Base-by-base conservation (phyloP, 108 stramenopile species). In the Nitzschia sp. region DNA sequence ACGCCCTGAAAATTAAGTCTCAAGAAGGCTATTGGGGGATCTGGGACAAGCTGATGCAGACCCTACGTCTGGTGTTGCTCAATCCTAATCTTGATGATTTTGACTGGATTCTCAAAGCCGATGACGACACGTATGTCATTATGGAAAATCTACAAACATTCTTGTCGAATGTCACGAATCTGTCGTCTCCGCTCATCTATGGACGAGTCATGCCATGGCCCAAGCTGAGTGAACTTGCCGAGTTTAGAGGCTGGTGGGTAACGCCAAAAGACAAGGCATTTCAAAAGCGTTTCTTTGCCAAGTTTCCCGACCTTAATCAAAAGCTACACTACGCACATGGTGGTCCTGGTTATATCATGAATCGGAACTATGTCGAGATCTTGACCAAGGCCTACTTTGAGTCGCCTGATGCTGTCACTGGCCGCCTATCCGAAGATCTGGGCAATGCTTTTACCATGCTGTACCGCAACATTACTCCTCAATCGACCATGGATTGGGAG, bases 51-150 rank as follows among this genome's bases (percentile, higher is more conserved):
- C 32, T 65, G 30, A 65, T 53, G 49, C 2, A 65, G 51, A 65
- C 64, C 0, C 5, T 62, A 11, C 38, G 42, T 15, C 11, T 51
- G 49, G 21, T 51, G 4, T 5, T 42, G 24, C 31, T 33, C 30
- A 32, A 29, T 15, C 30, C 13, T 3, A 63, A 63, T 25, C n/a
- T n/a, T n/a, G 19, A 51, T 17, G n/a, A 32, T 0, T 65, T 27
- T 29, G 64, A 65, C n/a, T 65, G 64, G 64, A 53, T 65, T 19
- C 30, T 65, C 25, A 65, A 65, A 26, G 47, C 64, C 21, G 64
- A 65, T 53, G 64, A 65, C n/a, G 64, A 65, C 24, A 51, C 64
- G 48, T 65, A 53, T 65, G 64, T 65, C 13, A 65, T 65, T 26
- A 65, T 65, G 64, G 64, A 65, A 26, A 65, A 65, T 32, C 30